Evolutionary conservation across 2,329 filamentous ascomycete genomes (phyloP), one percentile per base, ranked within the genome.

Genomic region (Alternaria arborescens): DNA sequence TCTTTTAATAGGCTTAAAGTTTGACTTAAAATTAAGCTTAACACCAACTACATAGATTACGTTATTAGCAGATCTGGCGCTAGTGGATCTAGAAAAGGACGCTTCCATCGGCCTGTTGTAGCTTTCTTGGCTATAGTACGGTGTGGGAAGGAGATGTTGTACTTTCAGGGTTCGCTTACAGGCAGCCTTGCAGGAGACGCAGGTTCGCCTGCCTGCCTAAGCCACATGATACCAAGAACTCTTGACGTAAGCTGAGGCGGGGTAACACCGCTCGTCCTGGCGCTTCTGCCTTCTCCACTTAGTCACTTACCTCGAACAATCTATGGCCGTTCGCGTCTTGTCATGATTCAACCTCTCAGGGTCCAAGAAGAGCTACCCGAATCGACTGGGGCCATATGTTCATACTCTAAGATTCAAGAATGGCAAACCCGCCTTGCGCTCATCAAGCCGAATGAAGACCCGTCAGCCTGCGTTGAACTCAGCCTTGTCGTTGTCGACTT

Each of bases 261-360:
- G 36, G 36, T 18, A 11, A 40, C 5, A 34, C 0, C 8, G 1
- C 36, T 8, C n/a, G 3, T 18, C 36, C 0, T 40, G n/a, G n/a
- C 8, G 2, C 4, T 40, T 10, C 36, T 40, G 32, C 8, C 16
- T 40, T 8, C 36, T 18, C 3, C 16, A n/a, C 16, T n/a, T n/a
- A n/a, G n/a, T n/a, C n/a, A n/a, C n/a, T n/a, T n/a, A n/a, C n/a
- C n/a, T n/a, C n/a, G n/a, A n/a, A 34, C 5, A 14, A 34, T 0
- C 1, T 34, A 34, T 14, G 1, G 4, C 0, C 12, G 12, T 11
- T 0, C 32, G 14, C 14, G 0, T 5, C 16, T 2, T 8, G 36
- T 40, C n/a, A 40, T 20, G 36, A 20, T 8, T 0, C n/a, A 40
- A n/a, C 7, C 0, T 38, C 0, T 7, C 3, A 38, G 6, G 14